phyloP scores from a whole-genome alignment of 495 filamentous ascomycete species.

The Gamarada debralockiae region DNA sequence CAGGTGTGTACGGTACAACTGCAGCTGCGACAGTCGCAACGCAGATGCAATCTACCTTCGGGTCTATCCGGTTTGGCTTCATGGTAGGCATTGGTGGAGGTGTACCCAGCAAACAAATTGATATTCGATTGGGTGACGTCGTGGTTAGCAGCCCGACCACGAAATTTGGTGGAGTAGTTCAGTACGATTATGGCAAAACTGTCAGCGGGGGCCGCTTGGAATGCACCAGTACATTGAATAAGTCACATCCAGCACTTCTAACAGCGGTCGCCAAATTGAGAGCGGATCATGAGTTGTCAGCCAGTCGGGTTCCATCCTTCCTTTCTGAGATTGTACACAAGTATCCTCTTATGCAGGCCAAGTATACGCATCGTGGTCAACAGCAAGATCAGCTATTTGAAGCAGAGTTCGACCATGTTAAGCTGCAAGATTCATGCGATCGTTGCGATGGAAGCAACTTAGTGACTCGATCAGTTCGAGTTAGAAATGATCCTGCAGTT shows the following conservation, averaged over 20 bases:
- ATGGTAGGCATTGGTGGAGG: slow-evolving; percentile 44
- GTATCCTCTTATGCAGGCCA: neutral
- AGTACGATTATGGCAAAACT: slow-evolving; percentile 28
- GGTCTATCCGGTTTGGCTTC: slow-evolving; percentile 32
- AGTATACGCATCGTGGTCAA: neutral
- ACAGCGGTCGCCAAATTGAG: neutral
- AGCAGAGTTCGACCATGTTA: neutral
- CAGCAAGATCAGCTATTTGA: neutral
- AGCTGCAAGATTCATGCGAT: neutral
- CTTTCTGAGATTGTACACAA: neutral
- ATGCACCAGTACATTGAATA: slow-evolving; percentile 24
- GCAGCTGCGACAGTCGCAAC: neutral
- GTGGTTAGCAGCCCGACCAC: slow-evolving; percentile 22
- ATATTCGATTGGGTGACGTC: too few species aligned
- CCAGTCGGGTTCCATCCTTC: neutral
- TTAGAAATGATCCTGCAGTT: neutral
- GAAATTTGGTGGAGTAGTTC: slow-evolving; percentile 23
- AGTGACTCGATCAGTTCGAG: neutral
- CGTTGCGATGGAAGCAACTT: too few species aligned
- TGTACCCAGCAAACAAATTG: slow-evolving; percentile 26
- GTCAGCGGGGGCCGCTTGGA: slow-evolving; percentile 21
- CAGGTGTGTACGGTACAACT: neutral
- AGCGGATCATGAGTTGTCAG: neutral
- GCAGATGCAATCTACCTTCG: slow-evolving; percentile 36
- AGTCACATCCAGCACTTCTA: neutral